Base-by-base conservation (phyloP, 2,329 filamentous ascomycete genomes). In the Emmonsia crescens region DNA sequence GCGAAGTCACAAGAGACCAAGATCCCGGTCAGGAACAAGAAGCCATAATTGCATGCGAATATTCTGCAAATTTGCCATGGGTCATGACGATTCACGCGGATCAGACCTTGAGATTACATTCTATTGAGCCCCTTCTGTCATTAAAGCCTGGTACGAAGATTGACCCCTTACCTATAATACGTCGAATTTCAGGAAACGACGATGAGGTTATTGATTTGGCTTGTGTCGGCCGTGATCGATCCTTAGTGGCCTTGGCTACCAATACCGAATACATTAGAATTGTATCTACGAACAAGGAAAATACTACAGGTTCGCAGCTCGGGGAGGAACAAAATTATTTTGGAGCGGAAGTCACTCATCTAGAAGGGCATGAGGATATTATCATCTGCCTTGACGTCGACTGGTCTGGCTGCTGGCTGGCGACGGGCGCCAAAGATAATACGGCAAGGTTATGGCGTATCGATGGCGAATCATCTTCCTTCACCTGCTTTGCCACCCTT, bases 401-500 rank as follows among this genome's bases (percentile, higher is more conserved):
- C 75, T 96, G 91, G 91, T 97, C 94, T 10, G 95, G 95, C 0
- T 87, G 94, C 73, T 99, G 94, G 94, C 83, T 99, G 46, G 93
- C 89, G 14, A 97, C 94, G 1, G 94, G 93, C 60, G 90, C 94
- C 27, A 99, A 99, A 76, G 94, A 99, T 73, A 99, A 97, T 70
- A 94, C 89, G 2, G 94, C 93, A 21, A 86, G 89, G 66, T 77
- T 99, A 42, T 99, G 94, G 94, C 83, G 88, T 60, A 79, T 99
- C 31, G 93, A 97, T 71, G 84, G 87, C 0, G 81, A 81, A 24
- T 88, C 85, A 63, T 82, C 85, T 61, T 89, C 88, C 0, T 96
- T 87, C 71, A 83, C 79, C n/a, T 95, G 89, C 73, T 87, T 89
- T 74, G 86, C 89, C 12, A 85, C 85, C 2, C 91, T 97, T 66